Base-by-base conservation (phyloP, 2,329 filamentous ascomycete genomes). In the Stemphylium vesicarium region DNA sequence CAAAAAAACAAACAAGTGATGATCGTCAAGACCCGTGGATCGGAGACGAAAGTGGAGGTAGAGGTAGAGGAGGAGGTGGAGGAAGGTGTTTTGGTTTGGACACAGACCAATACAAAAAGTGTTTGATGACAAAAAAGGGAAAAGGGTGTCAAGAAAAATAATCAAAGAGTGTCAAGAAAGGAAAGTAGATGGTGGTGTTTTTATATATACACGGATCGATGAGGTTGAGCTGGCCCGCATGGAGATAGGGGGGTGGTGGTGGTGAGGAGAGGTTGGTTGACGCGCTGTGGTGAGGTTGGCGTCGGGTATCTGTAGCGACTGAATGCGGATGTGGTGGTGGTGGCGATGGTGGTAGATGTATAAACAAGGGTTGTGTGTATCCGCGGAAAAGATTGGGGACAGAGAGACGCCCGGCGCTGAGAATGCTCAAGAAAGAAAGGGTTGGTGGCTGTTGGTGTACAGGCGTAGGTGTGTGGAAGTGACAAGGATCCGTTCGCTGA, bases 261-360 rank as follows among this genome's bases (percentile, higher is more conserved):
- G 33, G 26, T 41, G 31, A 13, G 15, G 48, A 15, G 10, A 15
- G 4, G 12, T 29, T 29, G 46, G 31, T 50, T 54, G 51, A 54
- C 51, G 51, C 51, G 40, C 51, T 44, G 40, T 36, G 51, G 29
- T 26, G 46, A 44, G 51, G 33, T 50, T 54, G 51, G 60, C 66
- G 65, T 74, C 70, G 71, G 71, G 71, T 74, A 74, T 74, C 64
- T 65, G 71, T 73, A 72, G 64, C 59, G 69, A 74, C 69, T 63
- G 69, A 68, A 64, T 45, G 22, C 57, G 59, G 62, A 62, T 24
- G 22, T 24, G 22, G 32, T 39, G 46, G 41, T 37, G 26, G 24
- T 36, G 31, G 32, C 4, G 18, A 22, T 9, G 24, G 24, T 26
- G 24, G 8, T n/a, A n/a, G n/a, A 20, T 29, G 50, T 32, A 53